Percentiles rank a stretch among this genome's conserved stretches.
These are phyloP conservation scores for Tuber melanosporum DNA, from an alignment of 495 filamentous ascomycete species.

Conservation along the genomic window DNA sequence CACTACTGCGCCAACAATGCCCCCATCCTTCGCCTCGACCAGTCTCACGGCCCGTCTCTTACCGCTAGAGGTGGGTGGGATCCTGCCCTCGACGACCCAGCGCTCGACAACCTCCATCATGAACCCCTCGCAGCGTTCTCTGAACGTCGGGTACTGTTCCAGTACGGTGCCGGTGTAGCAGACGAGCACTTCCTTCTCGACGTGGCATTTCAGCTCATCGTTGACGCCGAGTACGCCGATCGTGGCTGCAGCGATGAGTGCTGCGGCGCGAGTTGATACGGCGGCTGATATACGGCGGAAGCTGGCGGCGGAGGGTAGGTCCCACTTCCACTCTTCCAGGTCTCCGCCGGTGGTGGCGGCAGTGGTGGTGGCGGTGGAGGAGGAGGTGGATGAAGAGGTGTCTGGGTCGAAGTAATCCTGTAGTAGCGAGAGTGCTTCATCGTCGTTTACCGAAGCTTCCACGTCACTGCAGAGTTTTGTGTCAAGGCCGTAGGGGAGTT, in stretches of 20 bases:
- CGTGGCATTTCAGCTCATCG: conserved; percentile 15
- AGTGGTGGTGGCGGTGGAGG: background rate
- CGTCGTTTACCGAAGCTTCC: conserved; percentile 18
- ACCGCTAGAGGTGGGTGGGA: background rate
- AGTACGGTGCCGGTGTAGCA: conserved; percentile 57
- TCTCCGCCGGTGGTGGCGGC: background rate
- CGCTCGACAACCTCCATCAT: conserved; percentile 47
- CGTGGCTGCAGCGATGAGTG: conserved; percentile 37
- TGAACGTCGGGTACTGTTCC: conserved; percentile 56
- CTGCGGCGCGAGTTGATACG: conserved; percentile 37
- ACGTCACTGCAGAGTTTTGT: conserved; percentile 31
- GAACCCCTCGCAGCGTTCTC: conserved; percentile 49
- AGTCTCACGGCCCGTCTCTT: conserved; percentile 44
- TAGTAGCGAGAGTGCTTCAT: conserved; percentile 18
- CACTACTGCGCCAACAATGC: conserved; percentile 54
- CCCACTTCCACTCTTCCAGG: conserved; percentile 12
- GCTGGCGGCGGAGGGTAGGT: conserved; percentile 8
- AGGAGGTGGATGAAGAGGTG: background rate
- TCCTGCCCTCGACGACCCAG: conserved; percentile 14
- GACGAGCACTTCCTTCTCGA: conserved; percentile 36
- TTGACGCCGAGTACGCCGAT: conserved; percentile 33
- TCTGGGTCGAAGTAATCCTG: conserved; percentile 19
- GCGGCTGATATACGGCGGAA: conserved; percentile 27
- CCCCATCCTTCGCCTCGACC: conserved; percentile 50
- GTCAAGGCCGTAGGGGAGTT: conserved; percentile 23